These are phyloP conservation scores for Lentinula guzmanii DNA, from an alignment of 768 basidiomycete genomes.

Conservation along the genomic window DNA sequence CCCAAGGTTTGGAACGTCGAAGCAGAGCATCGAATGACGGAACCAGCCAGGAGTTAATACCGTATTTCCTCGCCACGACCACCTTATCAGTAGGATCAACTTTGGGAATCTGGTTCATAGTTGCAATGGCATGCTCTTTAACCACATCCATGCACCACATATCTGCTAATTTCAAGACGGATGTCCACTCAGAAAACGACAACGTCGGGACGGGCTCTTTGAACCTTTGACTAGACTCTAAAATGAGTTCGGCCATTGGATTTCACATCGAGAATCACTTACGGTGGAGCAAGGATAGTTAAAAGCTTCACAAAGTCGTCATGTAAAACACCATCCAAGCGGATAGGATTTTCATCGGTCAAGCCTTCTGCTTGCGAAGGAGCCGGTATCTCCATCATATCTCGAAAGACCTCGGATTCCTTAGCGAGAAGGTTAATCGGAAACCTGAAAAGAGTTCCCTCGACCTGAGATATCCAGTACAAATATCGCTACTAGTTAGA, in stretches of 20 bases:
- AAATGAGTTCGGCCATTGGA: too few species aligned
- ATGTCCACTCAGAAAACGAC: neutral
- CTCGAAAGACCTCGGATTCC: neutral
- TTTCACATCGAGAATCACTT: neutral
- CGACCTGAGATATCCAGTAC: neutral
- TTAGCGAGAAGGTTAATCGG: neutral
- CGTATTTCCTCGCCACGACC: neutral
- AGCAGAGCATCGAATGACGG: neutral
- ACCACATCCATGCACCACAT: neutral
- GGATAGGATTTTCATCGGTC: constrained; percentile 10
- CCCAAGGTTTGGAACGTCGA: neutral
- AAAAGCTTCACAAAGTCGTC: constrained; percentile 11
- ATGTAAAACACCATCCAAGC: constrained; percentile 15
- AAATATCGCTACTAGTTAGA: neutral
- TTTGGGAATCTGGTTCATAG: neutral
- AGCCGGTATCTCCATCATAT: neutral
- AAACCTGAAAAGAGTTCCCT: neutral
- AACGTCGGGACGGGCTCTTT: neutral
- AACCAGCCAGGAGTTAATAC: neutral
- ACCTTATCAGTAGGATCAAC: neutral
- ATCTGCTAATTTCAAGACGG: neutral
- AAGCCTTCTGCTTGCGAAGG: neutral
- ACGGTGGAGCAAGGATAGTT: constrained; percentile 2
- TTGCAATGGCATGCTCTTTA: neutral
- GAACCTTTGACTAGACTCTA: neutral